phyloP scores from a whole-genome alignment of 2,329 filamentous ascomycete species.

The Cladosporium sphaerospermum region DNA sequence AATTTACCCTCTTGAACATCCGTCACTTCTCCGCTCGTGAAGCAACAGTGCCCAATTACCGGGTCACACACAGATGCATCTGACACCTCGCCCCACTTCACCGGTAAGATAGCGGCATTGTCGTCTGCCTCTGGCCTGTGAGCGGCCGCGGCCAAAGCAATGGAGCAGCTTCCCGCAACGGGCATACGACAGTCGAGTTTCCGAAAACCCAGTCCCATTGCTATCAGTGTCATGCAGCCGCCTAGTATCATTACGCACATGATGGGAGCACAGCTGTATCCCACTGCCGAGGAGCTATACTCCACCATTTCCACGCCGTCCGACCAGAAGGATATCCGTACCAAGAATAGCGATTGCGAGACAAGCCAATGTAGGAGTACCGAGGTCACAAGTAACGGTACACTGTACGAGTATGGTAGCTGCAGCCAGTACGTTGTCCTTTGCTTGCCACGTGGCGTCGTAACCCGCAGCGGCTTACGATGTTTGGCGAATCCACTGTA shows the following conservation, averaged over 20 bases:
- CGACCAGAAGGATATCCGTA: constrained; percentile 20
- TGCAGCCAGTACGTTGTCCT: constrained; percentile 37
- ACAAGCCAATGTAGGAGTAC: constrained; percentile 39
- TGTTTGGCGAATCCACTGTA: constrained; percentile 36
- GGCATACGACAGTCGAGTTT: neutral
- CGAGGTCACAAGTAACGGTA: constrained; percentile 32
- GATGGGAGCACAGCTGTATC: neutral
- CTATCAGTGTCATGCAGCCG: neutral
- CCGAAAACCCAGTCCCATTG: neutral
- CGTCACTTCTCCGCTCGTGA: neutral
- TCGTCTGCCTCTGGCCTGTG: neutral
- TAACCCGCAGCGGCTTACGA: constrained; percentile 34
- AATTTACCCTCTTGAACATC: neutral
- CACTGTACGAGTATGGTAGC: constrained; percentile 33
- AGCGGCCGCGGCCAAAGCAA: neutral
- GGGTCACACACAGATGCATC: neutral
- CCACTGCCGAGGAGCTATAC: neutral
- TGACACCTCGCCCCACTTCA: neutral
- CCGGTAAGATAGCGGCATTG: neutral
- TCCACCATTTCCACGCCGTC: neutral
- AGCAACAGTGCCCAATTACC: neutral
- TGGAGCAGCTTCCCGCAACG: neutral
- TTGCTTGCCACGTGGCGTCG: constrained; percentile 31
- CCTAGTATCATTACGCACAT: neutral
- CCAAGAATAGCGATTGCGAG: constrained; percentile 40